Evolutionary conservation across 495 filamentous ascomycete species (phyloP).

Genomic region (Alectoria sarmentosa): DNA sequence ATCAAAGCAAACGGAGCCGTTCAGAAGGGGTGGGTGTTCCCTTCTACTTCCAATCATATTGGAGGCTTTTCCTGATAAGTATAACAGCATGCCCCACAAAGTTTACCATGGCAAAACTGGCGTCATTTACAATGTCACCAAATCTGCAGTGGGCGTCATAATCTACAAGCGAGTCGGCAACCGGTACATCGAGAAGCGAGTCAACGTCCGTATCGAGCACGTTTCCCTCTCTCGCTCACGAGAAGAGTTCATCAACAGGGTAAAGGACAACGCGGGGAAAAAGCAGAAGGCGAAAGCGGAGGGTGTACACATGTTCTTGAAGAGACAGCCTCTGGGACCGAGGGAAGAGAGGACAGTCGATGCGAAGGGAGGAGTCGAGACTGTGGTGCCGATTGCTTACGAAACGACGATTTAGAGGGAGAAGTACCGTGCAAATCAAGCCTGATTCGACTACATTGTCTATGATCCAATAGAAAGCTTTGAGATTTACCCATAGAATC

Average conservation of each 20-base stretch:
- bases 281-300: conserved; percentile 87
- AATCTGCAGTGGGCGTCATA: conserved; percentile 91
- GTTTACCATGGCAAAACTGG: conserved; percentile 99
- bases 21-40: conserved; percentile 80
- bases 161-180: conserved; percentile 98
- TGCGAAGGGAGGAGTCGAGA: conserved; percentile 75
- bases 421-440: background rate
- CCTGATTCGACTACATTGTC: background rate
- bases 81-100: conserved; percentile 90
- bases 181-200: conserved; percentile 98
- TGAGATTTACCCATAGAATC: background rate
- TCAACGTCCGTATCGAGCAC: conserved; percentile 98
- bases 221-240: conserved; percentile 85
- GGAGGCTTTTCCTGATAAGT: conserved; percentile 25
- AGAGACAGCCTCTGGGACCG: conserved; percentile 78
- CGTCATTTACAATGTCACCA: conserved; percentile 97
- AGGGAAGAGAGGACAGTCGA: conserved; percentile 71
- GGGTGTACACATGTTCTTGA: conserved; percentile 78
- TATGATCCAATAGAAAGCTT: background rate
- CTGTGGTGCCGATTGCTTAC: conserved; percentile 83
- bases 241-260: conserved; percentile 90
- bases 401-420: conserved; percentile 96
- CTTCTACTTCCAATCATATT: conserved; percentile 19
- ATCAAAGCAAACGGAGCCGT: conserved; percentile 96
- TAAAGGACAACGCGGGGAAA: conserved; percentile 90